A percentile compares a stretch with the other conserved stretches of the same genome.
Evolutionary conservation across 2,329 filamentous ascomycete genomes (phyloP).

Genomic region (Amylocarpus encephaloides): DNA sequence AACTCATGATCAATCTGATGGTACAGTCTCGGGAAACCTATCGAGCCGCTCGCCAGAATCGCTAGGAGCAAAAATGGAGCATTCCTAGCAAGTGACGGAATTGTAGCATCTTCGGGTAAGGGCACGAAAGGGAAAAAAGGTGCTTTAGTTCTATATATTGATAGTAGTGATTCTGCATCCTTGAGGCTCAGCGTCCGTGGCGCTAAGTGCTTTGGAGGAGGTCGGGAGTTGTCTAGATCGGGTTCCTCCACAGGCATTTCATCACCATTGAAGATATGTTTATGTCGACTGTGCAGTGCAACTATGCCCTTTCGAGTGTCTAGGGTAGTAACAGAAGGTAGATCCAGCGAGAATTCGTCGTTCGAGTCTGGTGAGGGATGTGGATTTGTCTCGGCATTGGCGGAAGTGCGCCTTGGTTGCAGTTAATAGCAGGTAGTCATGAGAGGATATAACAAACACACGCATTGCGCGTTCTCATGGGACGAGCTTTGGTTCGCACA

Average conservation of each 20-base stretch:
- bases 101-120: conserved; percentile 19
- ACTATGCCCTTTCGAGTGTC: conserved; percentile 18
- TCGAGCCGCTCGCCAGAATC: conserved; percentile 24
- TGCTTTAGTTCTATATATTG: conserved; percentile 12
- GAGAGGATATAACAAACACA: conserved; percentile 3
- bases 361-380: conserved; percentile 1
- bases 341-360: conserved; percentile 23
- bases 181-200: conserved; percentile 18
- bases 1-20: conserved; percentile 29
- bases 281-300: conserved; percentile 21
- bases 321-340: conserved; percentile 17
- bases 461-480: conserved; percentile 21
- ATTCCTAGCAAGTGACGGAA: conserved; percentile 21
- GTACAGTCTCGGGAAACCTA: conserved; percentile 19
- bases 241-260: neutral
- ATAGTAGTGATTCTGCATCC: conserved; percentile 23
- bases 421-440: neutral
- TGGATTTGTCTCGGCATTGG: conserved; percentile 4
- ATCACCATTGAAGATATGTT: conserved; percentile 20
- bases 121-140: conserved; percentile 27
- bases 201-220: conserved; percentile 11
- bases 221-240: neutral
- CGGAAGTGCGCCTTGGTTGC: conserved; percentile 7
- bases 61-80: conserved; percentile 28
- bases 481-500: conserved; percentile 27